Base-by-base conservation (phyloP, 1,284 basidiomycete species). In the Boletus smithii region DNA sequence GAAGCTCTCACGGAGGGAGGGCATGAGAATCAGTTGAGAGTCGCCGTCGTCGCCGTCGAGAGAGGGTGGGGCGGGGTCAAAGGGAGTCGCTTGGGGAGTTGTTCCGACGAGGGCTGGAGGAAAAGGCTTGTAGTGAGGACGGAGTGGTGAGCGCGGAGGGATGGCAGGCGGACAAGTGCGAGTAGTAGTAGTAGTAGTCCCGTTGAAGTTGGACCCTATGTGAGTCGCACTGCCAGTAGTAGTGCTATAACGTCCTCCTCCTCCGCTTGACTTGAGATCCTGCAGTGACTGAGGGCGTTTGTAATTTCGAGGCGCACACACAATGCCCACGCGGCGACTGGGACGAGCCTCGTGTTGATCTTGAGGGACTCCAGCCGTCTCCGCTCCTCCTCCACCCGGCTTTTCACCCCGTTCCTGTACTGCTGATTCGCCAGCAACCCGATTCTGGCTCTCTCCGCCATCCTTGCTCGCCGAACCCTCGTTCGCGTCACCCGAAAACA, bases 281-380 rank as follows among this genome's bases (percentile, higher is more conserved):
- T 59, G 54, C 18, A 62, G 56, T 17, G 62, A 59, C 49, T 52
- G 63, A 39, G 63, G 61, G 50, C 60, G 63, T 66, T 63, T 63
- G 61, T 53, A 63, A 54, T 65, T 53, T 63, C 46, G 53, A 53
- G 63, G 61, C 38, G 55, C 47, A 56, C 36, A 42, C 49, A 65
- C 53, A 45, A 61, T 38, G 48, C 57, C 63, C 63, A 63, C 62
- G 61, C 60, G 60, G 62, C 56, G 58, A 43, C 36, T 48, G 11
- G 63, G 56, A 49, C 62, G 61, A 50, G 58, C 57, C 60, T 60
- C 58, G 40, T 56, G 57, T 62, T 63, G 60, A 49, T n/a, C 50
- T 48, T 46, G 46, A 48, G 42, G 49, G 53, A 45, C 20, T 26
- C 26, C 38, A 24, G 27, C 49, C 46, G 50, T 51, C 51, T 57